Evolutionary conservation across 1,139 yeast species (phyloP).

Genomic region (Komagataea norvegica): DNA sequence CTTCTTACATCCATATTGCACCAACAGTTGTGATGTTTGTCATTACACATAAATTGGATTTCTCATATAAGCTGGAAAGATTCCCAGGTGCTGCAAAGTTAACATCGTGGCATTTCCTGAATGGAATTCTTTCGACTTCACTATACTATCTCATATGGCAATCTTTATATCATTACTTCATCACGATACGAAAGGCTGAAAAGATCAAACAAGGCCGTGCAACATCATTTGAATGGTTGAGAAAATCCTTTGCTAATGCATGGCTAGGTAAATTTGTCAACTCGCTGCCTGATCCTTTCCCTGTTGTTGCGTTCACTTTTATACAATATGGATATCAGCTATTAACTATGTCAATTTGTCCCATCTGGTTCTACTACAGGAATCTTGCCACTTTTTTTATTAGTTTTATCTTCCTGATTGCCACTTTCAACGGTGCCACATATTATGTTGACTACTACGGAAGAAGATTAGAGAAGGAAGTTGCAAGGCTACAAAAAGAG

Average conservation of each 20-base stretch:
- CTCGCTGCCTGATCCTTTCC: conserved; percentile 76
- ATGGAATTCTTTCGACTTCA: conserved; percentile 76
- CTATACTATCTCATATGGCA: conserved; percentile 93
- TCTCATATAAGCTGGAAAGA: conserved; percentile 47
- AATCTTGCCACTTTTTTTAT: conserved; percentile 66
- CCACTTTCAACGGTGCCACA: conserved; percentile 91
- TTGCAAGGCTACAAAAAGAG: conserved; percentile 63
- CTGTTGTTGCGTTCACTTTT: conserved; percentile 76
- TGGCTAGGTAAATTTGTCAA: conserved; percentile 76
- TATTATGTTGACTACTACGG: conserved; percentile 91
- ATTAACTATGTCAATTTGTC: conserved; percentile 84
- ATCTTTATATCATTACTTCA: conserved; percentile 81
- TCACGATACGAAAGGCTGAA: conserved; percentile 72
- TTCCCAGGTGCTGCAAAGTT: conserved; percentile 78
- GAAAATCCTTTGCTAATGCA: conserved; percentile 62
- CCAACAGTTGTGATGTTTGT: conserved; percentile 90
- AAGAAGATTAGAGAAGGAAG: conserved; percentile 79
- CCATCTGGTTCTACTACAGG: conserved; percentile 74
- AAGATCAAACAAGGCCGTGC: conserved; percentile 82
- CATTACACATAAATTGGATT: conserved; percentile 72
- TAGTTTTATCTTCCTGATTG: conserved; percentile 64
- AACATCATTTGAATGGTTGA: conserved; percentile 82
- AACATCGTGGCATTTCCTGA: conserved; percentile 63
- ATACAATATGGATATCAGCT: conserved; percentile 87
- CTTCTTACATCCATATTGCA: conserved; percentile 83